phyloP scores from a whole-genome alignment of 2,329 filamentous ascomycete genomes.

The Grosmannia penicillata region DNA sequence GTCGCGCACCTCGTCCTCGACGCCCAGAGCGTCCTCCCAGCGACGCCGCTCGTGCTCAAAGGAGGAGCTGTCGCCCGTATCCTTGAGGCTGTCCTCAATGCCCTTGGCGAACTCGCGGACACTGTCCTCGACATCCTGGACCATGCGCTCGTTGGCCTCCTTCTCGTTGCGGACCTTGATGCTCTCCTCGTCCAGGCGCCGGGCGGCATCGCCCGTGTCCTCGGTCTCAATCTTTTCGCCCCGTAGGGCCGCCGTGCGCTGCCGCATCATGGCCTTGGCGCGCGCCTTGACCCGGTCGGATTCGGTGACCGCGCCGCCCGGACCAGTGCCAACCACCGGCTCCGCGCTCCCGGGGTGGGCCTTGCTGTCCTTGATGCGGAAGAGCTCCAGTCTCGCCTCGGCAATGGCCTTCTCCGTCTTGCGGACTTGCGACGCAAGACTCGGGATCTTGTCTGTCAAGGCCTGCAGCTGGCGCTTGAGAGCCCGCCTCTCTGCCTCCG shows the following conservation, averaged over 20 bases:
- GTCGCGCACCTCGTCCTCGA: conserved; percentile 92
- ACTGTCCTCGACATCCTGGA: conserved; percentile 89
- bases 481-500: conserved; percentile 72
- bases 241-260: conserved; percentile 80
- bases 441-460: conserved; percentile 77
- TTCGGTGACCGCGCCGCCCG: conserved; percentile 80
- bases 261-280: conserved; percentile 97
- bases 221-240: conserved; percentile 63
- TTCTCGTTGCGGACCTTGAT: conserved; percentile 68
- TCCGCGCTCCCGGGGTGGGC: conserved; percentile 70
- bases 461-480: conserved; percentile 82
- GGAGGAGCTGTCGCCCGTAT: conserved; percentile 57
- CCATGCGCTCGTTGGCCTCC: conserved; percentile 93
- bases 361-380: conserved; percentile 86
- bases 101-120: conserved; percentile 75
- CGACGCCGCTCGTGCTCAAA: conserved; percentile 82
- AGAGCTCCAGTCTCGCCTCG: conserved; percentile 80
- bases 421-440: conserved; percentile 82
- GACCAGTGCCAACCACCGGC: conserved; percentile 80
- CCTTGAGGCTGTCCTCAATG: conserved; percentile 77
- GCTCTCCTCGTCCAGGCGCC: conserved; percentile 79
- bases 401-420: conserved; percentile 85
- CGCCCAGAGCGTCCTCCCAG: conserved; percentile 92
- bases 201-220: conserved; percentile 65
- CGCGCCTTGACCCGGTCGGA: conserved; percentile 87